phyloP scores from a whole-genome alignment of 352 stramenopile genomes.

The Phytophthora megakarya region DNA sequence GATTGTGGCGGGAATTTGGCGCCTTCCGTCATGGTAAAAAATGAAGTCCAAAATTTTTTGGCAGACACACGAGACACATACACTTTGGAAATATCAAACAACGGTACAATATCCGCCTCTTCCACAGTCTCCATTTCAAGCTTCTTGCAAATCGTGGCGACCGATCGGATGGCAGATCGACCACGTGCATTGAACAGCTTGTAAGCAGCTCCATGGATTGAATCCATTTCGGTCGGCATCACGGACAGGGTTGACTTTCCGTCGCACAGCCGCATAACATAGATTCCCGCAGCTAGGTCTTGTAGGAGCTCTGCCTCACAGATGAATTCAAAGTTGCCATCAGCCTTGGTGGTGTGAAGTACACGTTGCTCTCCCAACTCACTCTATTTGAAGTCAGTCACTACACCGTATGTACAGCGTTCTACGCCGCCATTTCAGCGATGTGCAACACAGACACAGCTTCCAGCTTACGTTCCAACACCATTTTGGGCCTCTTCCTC shows the following conservation, averaged over 20 bases:
- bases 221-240: background rate
- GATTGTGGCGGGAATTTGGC: background rate
- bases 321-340: background rate
- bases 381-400: background rate
- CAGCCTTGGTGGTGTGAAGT: background rate
- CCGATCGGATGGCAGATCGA: background rate
- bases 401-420: background rate
- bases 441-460: background rate
- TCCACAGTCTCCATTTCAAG: background rate
- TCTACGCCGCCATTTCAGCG: background rate
- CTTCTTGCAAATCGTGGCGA: background rate
- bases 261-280: background rate
- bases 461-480: background rate
- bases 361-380: background rate
- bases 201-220: background rate
- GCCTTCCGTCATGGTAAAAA: background rate
- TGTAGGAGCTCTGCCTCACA: background rate
- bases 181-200: background rate
- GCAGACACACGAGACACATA: background rate
- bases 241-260: background rate
- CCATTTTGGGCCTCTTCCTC: background rate
- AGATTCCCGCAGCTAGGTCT: background rate
- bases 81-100: background rate
- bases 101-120: background rate
- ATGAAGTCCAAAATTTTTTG: background rate